Base-by-base conservation (phyloP, 1,284 basidiomycete species). In the Cutaneotrichosporon sp. region DNA sequence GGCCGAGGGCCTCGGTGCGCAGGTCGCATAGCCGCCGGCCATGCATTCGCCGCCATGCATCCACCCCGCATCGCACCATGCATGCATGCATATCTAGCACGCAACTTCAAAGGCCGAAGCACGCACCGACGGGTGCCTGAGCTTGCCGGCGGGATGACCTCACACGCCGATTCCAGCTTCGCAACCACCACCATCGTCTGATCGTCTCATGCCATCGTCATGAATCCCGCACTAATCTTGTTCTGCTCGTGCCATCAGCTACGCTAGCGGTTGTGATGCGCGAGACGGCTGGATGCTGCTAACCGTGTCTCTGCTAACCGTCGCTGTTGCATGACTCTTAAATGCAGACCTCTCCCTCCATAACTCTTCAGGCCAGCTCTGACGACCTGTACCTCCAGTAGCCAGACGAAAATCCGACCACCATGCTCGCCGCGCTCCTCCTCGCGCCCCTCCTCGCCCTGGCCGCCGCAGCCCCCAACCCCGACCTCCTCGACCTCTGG, bases 1-100 rank as follows among this genome's bases (percentile, higher is more conserved):
- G 27, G 84, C 87, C 57, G 81, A 79, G 62, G 78, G 67, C 24
- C 71, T 92, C 34, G 83, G 80, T 13, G 84, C 81, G 24, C 69
- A 70, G 53, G 50, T 60, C 18, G 66, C 66, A 11, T 69, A 65
- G 55, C 38, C 38, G 38, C n/a, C 38, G 38, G 38, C 38, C 38
- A 42, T n/a, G n/a, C n/a, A n/a, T n/a, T n/a, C 29, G 5, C 4
- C 18, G 38, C 18, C 38, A 18, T 42, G 18, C 38, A 42, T 42
- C 38, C 38, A 29, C 29, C 9, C 29, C 9, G 29, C 9, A n/a
- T n/a, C 38, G 38, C 38, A 42, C n/a, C 38, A n/a, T n/a, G 18
- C 18, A 38, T 38, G 36, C 14, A 42, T 42, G 38, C 18, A 8
- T n/a, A 18, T 42, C 38, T n/a, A 42, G 18, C 38, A n/a, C 7